Conservation (phyloP, 2,329 filamentous ascomycete genomes). For the Claviceps pusilla region DNA sequence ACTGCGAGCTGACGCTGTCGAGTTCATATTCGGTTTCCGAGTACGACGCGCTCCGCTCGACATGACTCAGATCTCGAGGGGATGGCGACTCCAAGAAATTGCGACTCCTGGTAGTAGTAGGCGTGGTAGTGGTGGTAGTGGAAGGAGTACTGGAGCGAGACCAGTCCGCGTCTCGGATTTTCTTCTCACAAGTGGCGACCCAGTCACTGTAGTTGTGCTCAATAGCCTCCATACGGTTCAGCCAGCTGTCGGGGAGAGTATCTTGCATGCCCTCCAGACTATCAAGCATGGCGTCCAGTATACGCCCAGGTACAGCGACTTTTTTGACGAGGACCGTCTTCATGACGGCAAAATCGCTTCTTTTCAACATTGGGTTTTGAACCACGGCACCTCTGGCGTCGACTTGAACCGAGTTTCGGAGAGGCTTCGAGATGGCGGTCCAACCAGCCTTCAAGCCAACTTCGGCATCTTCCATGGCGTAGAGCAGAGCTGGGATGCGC, state of each 20-base stretch:
- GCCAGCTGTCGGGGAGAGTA: constrained; percentile 72
- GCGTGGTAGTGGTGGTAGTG: too few species aligned
- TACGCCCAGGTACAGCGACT: constrained; percentile 53
- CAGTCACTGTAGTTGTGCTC: constrained; percentile 69
- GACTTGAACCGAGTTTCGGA: constrained; percentile 9
- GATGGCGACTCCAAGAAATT: neutral
- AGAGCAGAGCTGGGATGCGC: constrained; percentile 54
- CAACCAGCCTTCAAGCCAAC: constrained; percentile 51
- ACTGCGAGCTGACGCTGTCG: neutral
- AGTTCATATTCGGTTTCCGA: neutral
- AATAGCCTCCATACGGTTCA: constrained; percentile 68
- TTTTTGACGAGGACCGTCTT: constrained; percentile 50
- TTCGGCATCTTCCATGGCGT: constrained; percentile 51
- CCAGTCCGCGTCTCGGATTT: constrained; percentile 53
- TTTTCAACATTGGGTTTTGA: constrained; percentile 18
- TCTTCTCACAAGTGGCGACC: constrained; percentile 62
- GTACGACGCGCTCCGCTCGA: neutral
- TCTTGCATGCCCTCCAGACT: constrained; percentile 70
- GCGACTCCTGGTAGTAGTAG: neutral
- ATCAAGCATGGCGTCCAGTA: constrained; percentile 76
- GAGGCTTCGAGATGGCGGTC: constrained; percentile 36
- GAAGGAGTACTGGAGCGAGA: neutral
- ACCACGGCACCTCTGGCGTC: constrained; percentile 7
- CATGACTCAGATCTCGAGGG: neutral
- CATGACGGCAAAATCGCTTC: constrained; percentile 40